A percentile compares a stretch with the other conserved stretches of the same genome.
These are phyloP conservation scores for Quercus agrifolia DNA, from an alignment of 306 rosid species.

Conservation along the genomic window DNA sequence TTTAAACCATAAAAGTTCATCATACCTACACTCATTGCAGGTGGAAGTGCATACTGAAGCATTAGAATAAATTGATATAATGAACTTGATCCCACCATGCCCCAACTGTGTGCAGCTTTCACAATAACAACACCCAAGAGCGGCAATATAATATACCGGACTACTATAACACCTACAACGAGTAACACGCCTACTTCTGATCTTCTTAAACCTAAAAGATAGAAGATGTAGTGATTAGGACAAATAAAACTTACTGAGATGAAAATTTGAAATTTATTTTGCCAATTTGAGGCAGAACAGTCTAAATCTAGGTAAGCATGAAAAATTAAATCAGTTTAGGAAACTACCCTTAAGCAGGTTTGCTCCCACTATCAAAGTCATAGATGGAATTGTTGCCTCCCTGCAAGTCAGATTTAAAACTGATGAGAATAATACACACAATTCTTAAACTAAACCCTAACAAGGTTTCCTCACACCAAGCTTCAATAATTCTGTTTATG, in stretches of 20 bases:
- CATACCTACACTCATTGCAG: constrained; percentile 6
- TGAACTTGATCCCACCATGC: constrained; percentile 4
- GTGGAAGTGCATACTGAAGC: constrained; percentile 5
- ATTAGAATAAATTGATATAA: not conserved
- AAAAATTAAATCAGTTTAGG: not conserved
- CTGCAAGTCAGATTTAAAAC: constrained; percentile 12
- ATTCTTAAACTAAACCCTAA: not conserved
- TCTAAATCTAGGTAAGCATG: not conserved
- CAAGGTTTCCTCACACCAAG: not conserved
- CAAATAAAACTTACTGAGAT: not conserved
- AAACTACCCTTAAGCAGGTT: constrained; percentile 39
- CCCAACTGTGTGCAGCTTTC: not conserved
- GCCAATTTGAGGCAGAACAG: not conserved
- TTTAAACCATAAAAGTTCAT: not conserved
- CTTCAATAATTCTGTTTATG: not conserved
- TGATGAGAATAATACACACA: not conserved
- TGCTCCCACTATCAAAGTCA: constrained; percentile 47
- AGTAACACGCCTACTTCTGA: not conserved
- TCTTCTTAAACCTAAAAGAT: not conserved
- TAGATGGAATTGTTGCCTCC: constrained; percentile 37
- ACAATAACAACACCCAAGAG: constrained; percentile 1
- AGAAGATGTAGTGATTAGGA: not conserved
- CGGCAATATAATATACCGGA: not conserved
- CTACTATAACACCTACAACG: not conserved
- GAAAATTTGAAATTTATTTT: not conserved